Percentiles rank a stretch among this genome's conserved stretches.
These are phyloP conservation scores for Anethum foeniculum DNA, from an alignment of 140 eudicot genomes.

Conservation along the genomic window DNA sequence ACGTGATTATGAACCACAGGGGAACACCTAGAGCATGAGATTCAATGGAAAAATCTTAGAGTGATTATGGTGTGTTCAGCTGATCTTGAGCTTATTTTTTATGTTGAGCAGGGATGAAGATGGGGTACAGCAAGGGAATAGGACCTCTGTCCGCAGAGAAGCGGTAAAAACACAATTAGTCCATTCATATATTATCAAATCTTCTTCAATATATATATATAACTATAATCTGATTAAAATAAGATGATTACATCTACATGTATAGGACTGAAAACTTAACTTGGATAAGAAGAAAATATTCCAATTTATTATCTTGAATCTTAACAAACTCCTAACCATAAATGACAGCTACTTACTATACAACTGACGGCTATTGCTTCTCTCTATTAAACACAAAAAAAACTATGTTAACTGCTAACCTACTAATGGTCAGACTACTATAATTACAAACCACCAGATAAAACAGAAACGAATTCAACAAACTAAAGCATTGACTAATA, in stretches of 20 bases:
- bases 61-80: too few relatives aligned
- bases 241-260: background rate
- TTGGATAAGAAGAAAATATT: background rate
- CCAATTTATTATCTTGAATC: background rate
- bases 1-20: background rate
- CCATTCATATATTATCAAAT: background rate
- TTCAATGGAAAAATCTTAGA: too few relatives aligned
- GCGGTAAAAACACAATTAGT: background rate
- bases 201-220: background rate
- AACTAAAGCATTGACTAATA: background rate
- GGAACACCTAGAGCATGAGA: background rate
- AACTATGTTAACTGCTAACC: background rate
- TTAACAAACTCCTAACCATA: background rate
- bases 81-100: background rate
- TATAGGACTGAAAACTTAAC: background rate
- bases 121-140: background rate
- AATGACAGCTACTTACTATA: background rate
- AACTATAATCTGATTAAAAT: background rate
- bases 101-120: background rate
- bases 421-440: background rate
- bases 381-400: background rate
- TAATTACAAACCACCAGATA: background rate
- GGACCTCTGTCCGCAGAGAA: background rate
- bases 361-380: background rate
- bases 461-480: background rate